A percentile compares a stretch with the other conserved stretches of the same genome.
Evolutionary conservation across 768 basidiomycete species (phyloP).

Genomic region (Lentinula raphanica): DNA sequence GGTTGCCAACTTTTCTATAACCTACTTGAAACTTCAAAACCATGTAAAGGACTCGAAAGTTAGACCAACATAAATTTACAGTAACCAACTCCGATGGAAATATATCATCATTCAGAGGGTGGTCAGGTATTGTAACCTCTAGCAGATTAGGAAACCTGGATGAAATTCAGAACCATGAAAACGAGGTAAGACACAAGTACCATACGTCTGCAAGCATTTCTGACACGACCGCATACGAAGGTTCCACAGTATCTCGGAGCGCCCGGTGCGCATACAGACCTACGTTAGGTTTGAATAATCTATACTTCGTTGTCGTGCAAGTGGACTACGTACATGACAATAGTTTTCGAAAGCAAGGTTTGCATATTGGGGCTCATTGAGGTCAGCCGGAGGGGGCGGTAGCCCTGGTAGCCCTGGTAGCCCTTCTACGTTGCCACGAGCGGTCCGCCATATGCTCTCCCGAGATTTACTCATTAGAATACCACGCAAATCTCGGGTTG

Average conservation of each 20-base stretch:
- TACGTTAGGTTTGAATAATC: conserved; percentile 14
- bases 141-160: neutral
- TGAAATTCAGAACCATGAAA: too few relatives aligned
- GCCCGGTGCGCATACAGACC: conserved; percentile 25
- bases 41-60: too few relatives aligned
- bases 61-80: too few relatives aligned
- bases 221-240: conserved; percentile 26
- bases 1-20: neutral
- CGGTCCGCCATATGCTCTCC: conserved; percentile 43
- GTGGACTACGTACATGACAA: conserved; percentile 38
- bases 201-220: conserved; percentile 21
- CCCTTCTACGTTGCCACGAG: conserved; percentile 34
- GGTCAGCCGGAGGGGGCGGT: conserved; percentile 41
- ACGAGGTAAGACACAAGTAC: conserved; percentile 13
- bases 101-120: too few relatives aligned
- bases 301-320: too few relatives aligned
- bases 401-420: too few relatives aligned
- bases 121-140: too few relatives aligned
- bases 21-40: too few relatives aligned
- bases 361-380: conserved; percentile 47
- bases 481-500: conserved; percentile 41
- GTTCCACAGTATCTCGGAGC: conserved; percentile 25
- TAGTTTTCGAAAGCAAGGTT: conserved; percentile 47
- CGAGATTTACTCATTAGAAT: conserved; percentile 44
- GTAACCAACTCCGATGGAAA: too few relatives aligned